Evolutionary conservation across 2,329 filamentous ascomycete genomes (phyloP), one percentile per base, ranked within the genome.

Genomic region (Aspergillus latus): DNA sequence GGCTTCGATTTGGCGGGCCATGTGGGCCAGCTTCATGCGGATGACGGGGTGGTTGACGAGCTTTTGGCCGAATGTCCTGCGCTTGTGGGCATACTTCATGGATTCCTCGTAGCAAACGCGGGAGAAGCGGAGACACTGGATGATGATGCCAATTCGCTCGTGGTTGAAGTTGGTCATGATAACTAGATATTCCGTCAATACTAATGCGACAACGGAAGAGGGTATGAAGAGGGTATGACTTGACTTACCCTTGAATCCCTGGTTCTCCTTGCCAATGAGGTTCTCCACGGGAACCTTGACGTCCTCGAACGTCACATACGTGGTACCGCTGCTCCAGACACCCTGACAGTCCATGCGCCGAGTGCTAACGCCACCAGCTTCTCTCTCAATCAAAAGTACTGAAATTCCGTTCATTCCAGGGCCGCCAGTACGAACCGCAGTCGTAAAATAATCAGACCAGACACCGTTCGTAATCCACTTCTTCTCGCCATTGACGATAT

Each of bases 141-240:
- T 97, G 78, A 97, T 92, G 76, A 99, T 97, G 61, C 94, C 94
- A 66, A 99, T 92, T 61, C 94, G 90, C 80, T 99, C 94, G 82
- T 97, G 94, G 84, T 97, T 97, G 82, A 97, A 97, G 83, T 97
- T 97, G 73, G 91, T 97, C 93, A 97, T 97, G 82, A 99, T 93
- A 72, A 96, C 92, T 84, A 32, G 26, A 26, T 8, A 42, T 21
- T 42, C 16, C 21, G 39, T 59, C 42, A 60, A 52, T 21, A 10
- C 30, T n/a, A 34, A 44, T 5, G 6, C 30, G 3, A 11, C 13
- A 26, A 16, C 8, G 15, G 1, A 15, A 56, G 49, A 58, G 58
- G n/a, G 34, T 13, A 13, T 16, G 40, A 15, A 56, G 49, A 58
- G 58, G n/a, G 34, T 13, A 13, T 16, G 40, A 10, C 36, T 46